phyloP scores from a whole-genome alignment of 2,329 filamentous ascomycete genomes.

The Aspergillus caelatus region DNA sequence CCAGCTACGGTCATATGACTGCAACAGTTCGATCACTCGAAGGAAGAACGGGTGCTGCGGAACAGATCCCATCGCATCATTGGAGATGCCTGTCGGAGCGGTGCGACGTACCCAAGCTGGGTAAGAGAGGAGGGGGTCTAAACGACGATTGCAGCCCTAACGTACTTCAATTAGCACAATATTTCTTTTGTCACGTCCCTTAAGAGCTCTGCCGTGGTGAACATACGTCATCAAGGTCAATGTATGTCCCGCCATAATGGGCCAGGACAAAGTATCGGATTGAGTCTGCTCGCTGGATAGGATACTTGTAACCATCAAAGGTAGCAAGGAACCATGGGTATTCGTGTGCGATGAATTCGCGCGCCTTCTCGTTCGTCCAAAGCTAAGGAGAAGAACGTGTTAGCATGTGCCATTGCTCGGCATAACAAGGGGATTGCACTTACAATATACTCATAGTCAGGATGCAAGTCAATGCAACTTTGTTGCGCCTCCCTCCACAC shows the following conservation, averaged over 20 bases:
- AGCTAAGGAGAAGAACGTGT: constrained; percentile 53
- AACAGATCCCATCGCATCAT: constrained; percentile 76
- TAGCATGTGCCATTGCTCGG: constrained; percentile 15
- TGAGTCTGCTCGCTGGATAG: constrained; percentile 76
- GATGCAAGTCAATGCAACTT: constrained; percentile 68
- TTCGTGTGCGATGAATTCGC: constrained; percentile 71
- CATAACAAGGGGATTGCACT: constrained; percentile 16
- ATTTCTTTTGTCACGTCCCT: not conserved
- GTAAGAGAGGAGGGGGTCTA: constrained; percentile 70
- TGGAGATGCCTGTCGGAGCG: constrained; percentile 75
- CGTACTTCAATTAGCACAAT: constrained; percentile 18
- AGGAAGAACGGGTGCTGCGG: constrained; percentile 76
- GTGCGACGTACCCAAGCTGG: constrained; percentile 73
- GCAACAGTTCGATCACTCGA: constrained; percentile 67
- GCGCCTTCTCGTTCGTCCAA: constrained; percentile 72
- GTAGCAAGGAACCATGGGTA: constrained; percentile 78
- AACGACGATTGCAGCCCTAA: constrained; percentile 67
- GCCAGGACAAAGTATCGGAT: constrained; percentile 79
- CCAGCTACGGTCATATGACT: constrained; percentile 70
- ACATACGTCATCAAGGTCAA: constrained; percentile 73
- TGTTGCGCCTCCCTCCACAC: constrained; percentile 68
- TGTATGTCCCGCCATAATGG: constrained; percentile 78
- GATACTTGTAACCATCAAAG: constrained; percentile 73
- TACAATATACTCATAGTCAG: constrained; percentile 74
- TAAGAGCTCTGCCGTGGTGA: not conserved